Conservation (phyloP, 139 green algal genomes). For the Nannochloris sp. region DNA sequence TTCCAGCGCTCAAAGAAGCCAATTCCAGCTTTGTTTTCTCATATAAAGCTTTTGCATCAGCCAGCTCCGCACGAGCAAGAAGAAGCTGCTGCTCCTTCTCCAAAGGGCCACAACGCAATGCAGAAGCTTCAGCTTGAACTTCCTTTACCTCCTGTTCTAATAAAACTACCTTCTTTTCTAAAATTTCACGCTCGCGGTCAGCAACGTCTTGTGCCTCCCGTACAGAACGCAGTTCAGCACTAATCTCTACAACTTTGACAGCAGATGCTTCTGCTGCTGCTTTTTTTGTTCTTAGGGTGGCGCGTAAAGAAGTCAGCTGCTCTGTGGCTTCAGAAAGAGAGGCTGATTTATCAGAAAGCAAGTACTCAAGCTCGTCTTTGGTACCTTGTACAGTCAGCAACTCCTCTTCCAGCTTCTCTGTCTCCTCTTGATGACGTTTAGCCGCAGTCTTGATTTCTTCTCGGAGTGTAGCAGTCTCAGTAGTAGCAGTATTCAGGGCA, state of each 20-base stretch:
- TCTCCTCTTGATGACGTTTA: background rate
- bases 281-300: background rate
- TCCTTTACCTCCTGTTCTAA: constrained; percentile 1
- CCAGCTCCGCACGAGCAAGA: background rate
- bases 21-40: too few species aligned
- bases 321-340: background rate
- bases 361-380: constrained; percentile 10
- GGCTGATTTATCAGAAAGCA: background rate
- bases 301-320: background rate
- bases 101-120: background rate
- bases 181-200: background rate
- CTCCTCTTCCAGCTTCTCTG: background rate
- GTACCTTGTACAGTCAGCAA: background rate
- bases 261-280: background rate
- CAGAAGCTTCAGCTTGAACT: background rate
- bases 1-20: background rate
- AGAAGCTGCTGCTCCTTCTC: background rate
- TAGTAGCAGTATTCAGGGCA: background rate
- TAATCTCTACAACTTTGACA: background rate
- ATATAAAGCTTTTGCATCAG: background rate
- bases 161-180: constrained; percentile 2
- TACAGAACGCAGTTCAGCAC: background rate
- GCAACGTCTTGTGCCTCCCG: background rate
- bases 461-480: background rate
- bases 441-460: background rate